Evolutionary conservation across 331 rosid species (phyloP), one percentile per base, ranked within the genome.

Genomic region (Arachis monticola): DNA sequence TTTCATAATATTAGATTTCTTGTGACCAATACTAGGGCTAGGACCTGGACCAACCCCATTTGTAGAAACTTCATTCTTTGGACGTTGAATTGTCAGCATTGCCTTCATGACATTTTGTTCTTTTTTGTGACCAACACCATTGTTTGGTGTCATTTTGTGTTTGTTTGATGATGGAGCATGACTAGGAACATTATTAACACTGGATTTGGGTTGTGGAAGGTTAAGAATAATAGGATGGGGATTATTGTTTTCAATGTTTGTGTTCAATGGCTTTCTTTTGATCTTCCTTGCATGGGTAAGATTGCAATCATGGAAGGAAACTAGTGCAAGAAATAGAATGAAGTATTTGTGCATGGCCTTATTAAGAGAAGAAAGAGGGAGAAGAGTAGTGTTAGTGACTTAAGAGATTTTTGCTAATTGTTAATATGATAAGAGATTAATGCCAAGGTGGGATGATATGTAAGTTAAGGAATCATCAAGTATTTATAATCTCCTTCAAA

Each of bases 401-500:
- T 35, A 1, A 5, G 48, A n/a, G 12, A 10, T 53, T 52, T 38
- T 69, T 35, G 74, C 40, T 8, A 10, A 48, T 47, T 62, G 30
- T 10, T 57, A 2, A 59, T 57, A 74, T 47, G 52, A 30, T 10
- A 7, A 50, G 50, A 50, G 13, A 5, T 1, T 31, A 60, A 69
- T 69, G 9, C 4, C 0, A 32, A 69, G 4, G 22, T 10, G 69
- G n/a, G 11, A 35, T 78, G 82, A 22, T 62, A 44, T 13, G 41
- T 3, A 62, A 70, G 65, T 63, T 77, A 1, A 8, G 47, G 14
- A 51, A 52, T 61, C 10, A 32, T 70, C 1, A 22, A 50, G 59
- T 52, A 62, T 78, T 78, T 70, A 78, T 78, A 70, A 42, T 53
- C 30, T 53, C 3, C 14, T 9, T 13, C 66, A 35, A 4, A 3